A percentile compares a stretch with the other conserved stretches of the same genome.
phyloP scores from a whole-genome alignment of 257 asterid species.

The Petunia axillaris region DNA sequence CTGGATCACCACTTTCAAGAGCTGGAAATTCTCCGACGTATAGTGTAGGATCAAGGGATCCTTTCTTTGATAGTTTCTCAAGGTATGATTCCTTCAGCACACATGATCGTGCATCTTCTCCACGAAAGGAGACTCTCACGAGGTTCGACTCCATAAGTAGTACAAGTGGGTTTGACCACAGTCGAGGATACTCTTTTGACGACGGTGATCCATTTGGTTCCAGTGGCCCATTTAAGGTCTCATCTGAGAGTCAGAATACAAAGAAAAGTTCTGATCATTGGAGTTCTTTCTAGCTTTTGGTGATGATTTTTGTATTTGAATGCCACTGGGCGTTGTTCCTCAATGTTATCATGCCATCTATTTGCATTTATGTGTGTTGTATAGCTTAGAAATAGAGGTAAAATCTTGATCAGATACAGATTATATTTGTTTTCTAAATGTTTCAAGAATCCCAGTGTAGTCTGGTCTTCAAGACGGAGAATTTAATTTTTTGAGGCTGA shows the following conservation, averaged over 20 bases:
- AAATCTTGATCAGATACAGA: constrained; percentile 10
- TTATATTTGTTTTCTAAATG: constrained; percentile 15
- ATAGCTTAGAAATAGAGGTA: constrained; percentile 7
- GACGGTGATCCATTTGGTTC: constrained; percentile 91
- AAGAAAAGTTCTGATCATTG: constrained; percentile 54
- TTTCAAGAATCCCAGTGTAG: constrained; percentile 7
- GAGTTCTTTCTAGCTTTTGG: constrained; percentile 44
- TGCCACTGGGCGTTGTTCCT: background rate
- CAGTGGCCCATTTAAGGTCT: constrained; percentile 87
- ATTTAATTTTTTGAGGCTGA: background rate
- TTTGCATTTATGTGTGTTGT: constrained; percentile 22
- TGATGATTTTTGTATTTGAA: constrained; percentile 14
- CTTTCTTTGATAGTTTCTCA: constrained; percentile 69
- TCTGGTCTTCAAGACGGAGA: background rate
- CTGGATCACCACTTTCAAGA: constrained; percentile 70
- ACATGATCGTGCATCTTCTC: constrained; percentile 57
- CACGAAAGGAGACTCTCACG: constrained; percentile 56
- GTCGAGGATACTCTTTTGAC: constrained; percentile 75
- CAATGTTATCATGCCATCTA: background rate
- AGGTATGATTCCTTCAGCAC: constrained; percentile 75
- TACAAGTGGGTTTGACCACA: constrained; percentile 59
- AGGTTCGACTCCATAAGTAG: constrained; percentile 90
- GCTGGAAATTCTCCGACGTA: constrained; percentile 72
- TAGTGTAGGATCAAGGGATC: constrained; percentile 62
- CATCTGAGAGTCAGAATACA: constrained; percentile 56